Conservation (phyloP, 1,139 yeast genomes). For the Geotrichum restrictum region DNA sequence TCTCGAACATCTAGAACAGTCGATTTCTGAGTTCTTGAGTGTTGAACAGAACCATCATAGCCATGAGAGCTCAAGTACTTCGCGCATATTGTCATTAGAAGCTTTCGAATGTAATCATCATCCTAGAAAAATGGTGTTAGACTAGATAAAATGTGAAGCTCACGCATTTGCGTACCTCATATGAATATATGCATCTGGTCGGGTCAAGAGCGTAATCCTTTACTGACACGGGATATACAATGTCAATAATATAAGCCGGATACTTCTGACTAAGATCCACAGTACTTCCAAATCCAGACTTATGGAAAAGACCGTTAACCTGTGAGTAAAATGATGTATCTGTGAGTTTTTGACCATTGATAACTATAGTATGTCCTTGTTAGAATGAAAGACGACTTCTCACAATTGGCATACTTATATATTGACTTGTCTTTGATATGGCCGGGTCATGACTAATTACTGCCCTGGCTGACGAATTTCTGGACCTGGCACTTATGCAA, state of each 20-base stretch:
- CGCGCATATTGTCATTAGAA: conserved; percentile 7
- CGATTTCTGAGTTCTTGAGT: background rate
- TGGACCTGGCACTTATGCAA: conserved; percentile 25
- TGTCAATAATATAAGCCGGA: conserved; percentile 39
- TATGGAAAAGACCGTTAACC: conserved; percentile 37
- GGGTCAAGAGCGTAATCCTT: conserved; percentile 47
- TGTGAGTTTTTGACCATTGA: conserved; percentile 12
- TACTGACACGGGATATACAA: conserved; percentile 36
- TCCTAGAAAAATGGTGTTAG: conserved; percentile 9
- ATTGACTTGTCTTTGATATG: conserved; percentile 45
- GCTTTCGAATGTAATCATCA: conserved; percentile 14
- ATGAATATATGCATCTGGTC: conserved; percentile 36
- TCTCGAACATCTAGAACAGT: background rate
- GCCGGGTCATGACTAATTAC: conserved; percentile 37
- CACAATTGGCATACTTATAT: conserved; percentile 36
- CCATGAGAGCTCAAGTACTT: conserved; percentile 15
- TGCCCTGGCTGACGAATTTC: conserved; percentile 30
- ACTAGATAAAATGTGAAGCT: background rate
- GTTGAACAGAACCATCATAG: background rate
- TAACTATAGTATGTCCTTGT: too few relatives aligned
- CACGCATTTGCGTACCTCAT: conserved; percentile 1
- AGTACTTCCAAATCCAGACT: background rate
- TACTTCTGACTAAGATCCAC: conserved; percentile 16
- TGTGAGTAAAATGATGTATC: conserved; percentile 32
- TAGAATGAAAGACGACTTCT: too few relatives aligned